phyloP scores from a whole-genome alignment of 441 rosid genomes.

The Bruguiera hainesii region DNA sequence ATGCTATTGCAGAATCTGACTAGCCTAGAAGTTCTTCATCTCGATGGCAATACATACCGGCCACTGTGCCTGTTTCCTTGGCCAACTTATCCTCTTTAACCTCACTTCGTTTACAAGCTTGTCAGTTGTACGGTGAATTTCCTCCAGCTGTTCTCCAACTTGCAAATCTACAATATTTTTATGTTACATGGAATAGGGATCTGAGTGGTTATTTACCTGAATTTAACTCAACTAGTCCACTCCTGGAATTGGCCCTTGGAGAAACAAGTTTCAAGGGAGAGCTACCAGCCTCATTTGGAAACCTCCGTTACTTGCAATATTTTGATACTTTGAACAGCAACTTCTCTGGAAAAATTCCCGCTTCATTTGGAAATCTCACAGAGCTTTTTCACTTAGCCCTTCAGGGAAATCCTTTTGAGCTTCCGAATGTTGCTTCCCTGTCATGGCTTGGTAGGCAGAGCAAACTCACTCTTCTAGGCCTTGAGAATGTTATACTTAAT shows the following conservation, averaged over 20 bases:
- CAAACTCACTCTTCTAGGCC: neutral
- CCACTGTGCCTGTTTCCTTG: neutral
- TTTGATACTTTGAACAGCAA: neutral
- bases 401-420: neutral
- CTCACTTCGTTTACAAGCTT: neutral
- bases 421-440: neutral
- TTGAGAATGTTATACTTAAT: neutral
- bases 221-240: constrained; percentile 2
- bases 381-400: neutral
- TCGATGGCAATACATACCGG: no score
- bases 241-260: neutral
- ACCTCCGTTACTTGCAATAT: neutral
- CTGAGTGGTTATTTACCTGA: constrained; percentile 3
- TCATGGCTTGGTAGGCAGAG: constrained; percentile 3
- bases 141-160: neutral
- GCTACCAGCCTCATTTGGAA: neutral
- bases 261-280: neutral
- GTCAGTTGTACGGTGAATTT: neutral
- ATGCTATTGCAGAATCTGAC: no score
- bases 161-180: neutral
- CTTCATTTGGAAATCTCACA: constrained; percentile 1
- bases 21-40: no score
- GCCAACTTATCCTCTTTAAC: neutral
- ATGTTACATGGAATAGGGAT: neutral
- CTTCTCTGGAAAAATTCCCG: constrained; percentile 14